A percentile compares a stretch with the other conserved stretches of the same genome.
Conservation (phyloP, 148 eudicot species). For the Rhododendron simsii region DNA sequence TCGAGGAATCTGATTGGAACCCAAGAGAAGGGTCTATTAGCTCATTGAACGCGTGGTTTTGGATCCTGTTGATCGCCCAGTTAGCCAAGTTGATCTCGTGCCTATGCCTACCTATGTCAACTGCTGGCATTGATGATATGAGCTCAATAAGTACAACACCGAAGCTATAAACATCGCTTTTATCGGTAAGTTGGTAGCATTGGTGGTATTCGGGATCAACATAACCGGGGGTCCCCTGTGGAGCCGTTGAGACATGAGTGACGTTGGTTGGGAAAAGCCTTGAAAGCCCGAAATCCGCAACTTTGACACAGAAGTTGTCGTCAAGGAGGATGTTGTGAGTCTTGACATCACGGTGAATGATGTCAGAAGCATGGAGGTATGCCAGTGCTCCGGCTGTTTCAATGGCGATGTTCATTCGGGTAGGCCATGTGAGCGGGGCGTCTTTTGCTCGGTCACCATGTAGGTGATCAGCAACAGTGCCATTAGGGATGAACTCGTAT, state of each 20-base stretch:
- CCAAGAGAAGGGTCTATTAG: not conserved
- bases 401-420: slow-evolving; percentile 47
- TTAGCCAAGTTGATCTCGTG: not conserved
- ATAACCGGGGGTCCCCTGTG: slow-evolving; percentile 44
- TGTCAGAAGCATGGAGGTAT: slow-evolving; percentile 42
- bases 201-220: not conserved
- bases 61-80: not conserved
- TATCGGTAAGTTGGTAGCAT: not conserved
- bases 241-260: slow-evolving; percentile 57
- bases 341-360: slow-evolving; percentile 58
- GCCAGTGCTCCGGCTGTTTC: slow-evolving; percentile 54
- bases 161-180: not conserved
- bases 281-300: slow-evolving; percentile 68
- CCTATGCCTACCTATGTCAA: not conserved
- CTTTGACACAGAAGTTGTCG: slow-evolving; percentile 45
- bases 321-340: slow-evolving; percentile 52
- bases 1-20: not conserved
- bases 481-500: slow-evolving; percentile 52
- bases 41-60: not conserved
- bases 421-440: slow-evolving; percentile 34
- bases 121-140: not conserved
- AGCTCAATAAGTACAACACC: not conserved
- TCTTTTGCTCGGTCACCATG: slow-evolving; percentile 29
- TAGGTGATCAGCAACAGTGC: slow-evolving; percentile 58
- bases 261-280: slow-evolving; percentile 46